Conservation (phyloP, 2,329 filamentous ascomycete genomes). For the Neonectria neomacrospora region DNA sequence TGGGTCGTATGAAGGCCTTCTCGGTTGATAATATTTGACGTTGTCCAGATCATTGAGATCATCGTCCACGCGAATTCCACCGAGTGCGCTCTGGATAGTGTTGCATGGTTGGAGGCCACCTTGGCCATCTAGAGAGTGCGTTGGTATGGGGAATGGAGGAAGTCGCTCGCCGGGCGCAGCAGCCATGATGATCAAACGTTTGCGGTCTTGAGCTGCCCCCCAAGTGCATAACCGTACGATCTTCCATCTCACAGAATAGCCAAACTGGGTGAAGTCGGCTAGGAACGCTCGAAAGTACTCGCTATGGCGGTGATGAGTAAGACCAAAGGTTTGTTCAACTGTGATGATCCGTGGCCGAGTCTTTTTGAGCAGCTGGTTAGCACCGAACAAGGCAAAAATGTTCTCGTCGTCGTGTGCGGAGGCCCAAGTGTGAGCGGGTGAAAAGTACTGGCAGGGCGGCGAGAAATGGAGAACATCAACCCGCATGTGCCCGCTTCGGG, state of each 20-base stretch:
- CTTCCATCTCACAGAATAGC: constrained; percentile 78
- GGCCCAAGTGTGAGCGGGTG: constrained; percentile 74
- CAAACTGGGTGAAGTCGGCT: constrained; percentile 69
- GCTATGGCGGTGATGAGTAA: constrained; percentile 64
- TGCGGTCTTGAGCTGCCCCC: constrained; percentile 61
- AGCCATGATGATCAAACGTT: constrained; percentile 67
- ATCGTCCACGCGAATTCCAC: constrained; percentile 47
- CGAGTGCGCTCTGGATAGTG: constrained; percentile 58
- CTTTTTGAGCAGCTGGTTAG: constrained; percentile 65
- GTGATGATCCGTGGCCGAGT: constrained; percentile 76
- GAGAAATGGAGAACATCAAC: constrained; percentile 80
- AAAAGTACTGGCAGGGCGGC: constrained; percentile 82
- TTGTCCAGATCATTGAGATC: constrained; percentile 54
- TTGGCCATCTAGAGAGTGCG: constrained; percentile 60
- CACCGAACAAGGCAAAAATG: constrained; percentile 66
- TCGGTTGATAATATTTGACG: constrained; percentile 44
- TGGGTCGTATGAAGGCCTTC: constrained; percentile 55
- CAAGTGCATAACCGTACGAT: constrained; percentile 64
- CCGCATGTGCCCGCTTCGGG: constrained; percentile 47
- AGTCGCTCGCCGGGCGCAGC: constrained; percentile 75
- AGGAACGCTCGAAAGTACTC: constrained; percentile 70
- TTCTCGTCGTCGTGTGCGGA: constrained; percentile 78
- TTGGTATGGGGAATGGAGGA: constrained; percentile 71
- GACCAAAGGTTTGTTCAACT: constrained; percentile 81
- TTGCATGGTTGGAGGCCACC: constrained; percentile 53